A percentile compares a stretch with the other conserved stretches of the same genome.
These are phyloP conservation scores for Rhododendron simsii DNA, from an alignment of 148 eudicot species.

Conservation along the genomic window DNA sequence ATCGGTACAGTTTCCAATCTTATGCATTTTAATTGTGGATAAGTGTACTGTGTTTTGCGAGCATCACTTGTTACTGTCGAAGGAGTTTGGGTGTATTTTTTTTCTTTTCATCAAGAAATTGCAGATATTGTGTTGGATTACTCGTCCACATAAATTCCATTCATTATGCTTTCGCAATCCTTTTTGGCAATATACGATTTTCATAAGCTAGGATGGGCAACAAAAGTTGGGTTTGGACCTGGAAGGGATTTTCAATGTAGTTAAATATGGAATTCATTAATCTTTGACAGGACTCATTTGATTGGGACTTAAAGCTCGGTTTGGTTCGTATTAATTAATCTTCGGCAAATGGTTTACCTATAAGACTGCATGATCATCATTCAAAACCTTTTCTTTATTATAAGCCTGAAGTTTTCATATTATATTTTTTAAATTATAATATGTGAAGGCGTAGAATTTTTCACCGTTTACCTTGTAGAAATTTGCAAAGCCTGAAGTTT, in stretches of 20 bases:
- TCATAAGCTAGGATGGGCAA: neutral
- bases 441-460: neutral
- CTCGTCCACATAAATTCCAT: neutral
- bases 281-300: neutral
- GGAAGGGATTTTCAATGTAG: neutral
- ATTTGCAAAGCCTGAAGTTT: neutral
- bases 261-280: neutral
- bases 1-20: constrained; percentile 44
- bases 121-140: neutral
- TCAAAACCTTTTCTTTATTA: neutral
- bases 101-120: neutral
- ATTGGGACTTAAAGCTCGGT: neutral
- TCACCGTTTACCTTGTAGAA: neutral
- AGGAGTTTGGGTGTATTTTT: neutral
- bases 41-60: neutral
- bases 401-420: neutral
- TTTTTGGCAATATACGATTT: neutral
- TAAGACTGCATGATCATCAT: neutral
- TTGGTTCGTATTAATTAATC: neutral
- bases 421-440: neutral
- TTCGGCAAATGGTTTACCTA: neutral
- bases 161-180: neutral
- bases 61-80: neutral
- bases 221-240: neutral
- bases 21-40: neutral